Evolutionary conservation across 2,329 filamentous ascomycete genomes (phyloP).

Genomic region (Penicillium vulpinum): DNA sequence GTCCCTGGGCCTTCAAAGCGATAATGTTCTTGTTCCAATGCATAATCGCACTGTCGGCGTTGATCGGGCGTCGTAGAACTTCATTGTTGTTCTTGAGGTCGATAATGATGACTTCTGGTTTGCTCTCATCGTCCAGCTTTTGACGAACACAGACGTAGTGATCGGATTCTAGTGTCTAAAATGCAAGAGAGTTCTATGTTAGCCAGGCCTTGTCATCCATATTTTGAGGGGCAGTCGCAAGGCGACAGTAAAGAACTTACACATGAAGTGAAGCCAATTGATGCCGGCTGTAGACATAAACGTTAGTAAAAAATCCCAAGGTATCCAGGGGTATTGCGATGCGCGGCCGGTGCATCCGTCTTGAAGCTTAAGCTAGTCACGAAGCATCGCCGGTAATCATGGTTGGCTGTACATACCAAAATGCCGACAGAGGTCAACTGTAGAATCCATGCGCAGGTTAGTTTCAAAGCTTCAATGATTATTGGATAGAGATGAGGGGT

Average conservation of each 20-base stretch:
- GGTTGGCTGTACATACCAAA: constrained; percentile 48
- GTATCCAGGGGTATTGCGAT: background rate
- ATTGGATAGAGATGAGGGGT: constrained; percentile 27
- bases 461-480: constrained; percentile 33
- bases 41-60: constrained; percentile 99
- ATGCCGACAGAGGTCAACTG: constrained; percentile 57
- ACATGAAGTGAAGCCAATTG: constrained; percentile 86
- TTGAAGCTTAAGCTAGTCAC: constrained; percentile 18
- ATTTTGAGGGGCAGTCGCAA: constrained; percentile 9
- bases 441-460: constrained; percentile 28
- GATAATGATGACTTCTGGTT: constrained; percentile 93
- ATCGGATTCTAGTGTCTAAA: constrained; percentile 94
- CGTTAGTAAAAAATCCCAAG: constrained; percentile 25
- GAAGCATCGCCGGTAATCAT: constrained; percentile 9
- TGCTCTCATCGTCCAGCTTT: constrained; percentile 79
- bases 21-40: constrained; percentile 97
- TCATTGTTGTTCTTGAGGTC: constrained; percentile 98
- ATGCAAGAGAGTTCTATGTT: constrained; percentile 18
- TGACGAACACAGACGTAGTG: constrained; percentile 94
- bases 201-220: constrained; percentile 13
- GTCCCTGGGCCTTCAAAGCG: constrained; percentile 88
- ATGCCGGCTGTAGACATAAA: constrained; percentile 55
- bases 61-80: constrained; percentile 91
- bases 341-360: constrained; percentile 22
- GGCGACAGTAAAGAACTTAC: constrained; percentile 53